Base-by-base conservation (phyloP, 2,329 filamentous ascomycete species). In the Fusarium chaquense region DNA sequence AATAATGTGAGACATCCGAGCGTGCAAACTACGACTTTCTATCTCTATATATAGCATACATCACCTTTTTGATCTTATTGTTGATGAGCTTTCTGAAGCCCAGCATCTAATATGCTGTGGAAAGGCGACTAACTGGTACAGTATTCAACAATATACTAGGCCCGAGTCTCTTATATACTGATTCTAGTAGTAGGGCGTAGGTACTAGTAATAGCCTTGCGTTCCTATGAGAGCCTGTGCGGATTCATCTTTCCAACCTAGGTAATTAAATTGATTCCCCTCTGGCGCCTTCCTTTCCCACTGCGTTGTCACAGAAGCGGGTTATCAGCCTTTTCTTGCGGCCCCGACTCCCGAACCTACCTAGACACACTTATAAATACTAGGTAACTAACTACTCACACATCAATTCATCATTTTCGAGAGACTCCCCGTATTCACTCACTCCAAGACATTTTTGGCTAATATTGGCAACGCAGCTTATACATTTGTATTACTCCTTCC, bases 391-490 rank as follows among this genome's bases (percentile, higher is more conserved):
- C n/a, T 26, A 26, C 24, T 26, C 20, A 7, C 24, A 26, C 7
- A 46, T 32, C 18, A 16, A 13, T 22, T 22, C 10, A 40, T 20
- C 44, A 22, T 12, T 28, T 28, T 45, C n/a, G 24, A 26, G 16
- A 22, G 22, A 36, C 22, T 60, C 22, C 26, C 15, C 15, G 7
- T 1, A 20, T 35, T n/a, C 24, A 9, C 24, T n/a, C 24, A 9
- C 24, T 52, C 60, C 22, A 44, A 43, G 15, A 50, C 43, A 38
- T 49, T 12, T 12, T 40, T 51, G 18, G n/a, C 51, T 58, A 59
- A 38, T 22, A 22, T 22, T 33, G 12, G 32, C 20, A 57, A 41
- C 33, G 51, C 20, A 45, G 12, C 46, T 47, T n/a, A 47, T n/a
- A 45, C 4, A 26, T 30, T 7, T 26, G 16, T 22, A 32, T n/a